Evolutionary conservation across 2,329 filamentous ascomycete species (phyloP), one percentile per base, ranked within the genome.

Genomic region (Chaetomium olivaceum): DNA sequence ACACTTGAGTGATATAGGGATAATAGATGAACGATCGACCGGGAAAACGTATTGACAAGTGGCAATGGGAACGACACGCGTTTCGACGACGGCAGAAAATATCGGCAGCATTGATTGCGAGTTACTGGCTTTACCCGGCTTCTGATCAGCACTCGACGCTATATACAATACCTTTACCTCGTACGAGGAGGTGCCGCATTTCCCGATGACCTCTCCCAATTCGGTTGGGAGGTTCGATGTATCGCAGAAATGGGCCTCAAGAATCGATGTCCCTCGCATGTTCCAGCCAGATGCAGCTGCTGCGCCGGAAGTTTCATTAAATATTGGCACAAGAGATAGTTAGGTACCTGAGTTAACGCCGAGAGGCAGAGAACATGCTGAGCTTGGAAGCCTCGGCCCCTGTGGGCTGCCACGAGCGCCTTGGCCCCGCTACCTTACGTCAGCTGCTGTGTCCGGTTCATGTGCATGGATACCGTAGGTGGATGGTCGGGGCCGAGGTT

Each of bases 401-500:
- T 43, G 39, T n/a, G 16, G 16, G 39, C 39, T n/a, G 39, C 5
- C 5, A 43, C 5, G 6, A 19, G 16, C 39, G 39, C 14, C 39
- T 56, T 12, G 21, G 63, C 51, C 62, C 62, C 58, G 61, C 58
- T 43, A 7, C 39, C 16, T 43, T 61, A 19, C 29, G 21, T 31
- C 50, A 50, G 52, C 25, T 5, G 5, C 29, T 11, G 36, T 1
- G 14, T 4, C 2, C 1, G 27, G 5, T 36, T 19, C 5, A 62
- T 36, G 58, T 36, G 33, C 33, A 12, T 36, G 33, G n/a, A n/a
- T n/a, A n/a, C n/a, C 9, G 12, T 36, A 3, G 33, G 12, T 36
- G 33, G 27, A 29, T 29, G 27, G 27, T 6, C 27, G 27, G 27
- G 27, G 43, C 61, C 66, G 64, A 66, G 61, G 57, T 66, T 62